A percentile compares a stretch with the other conserved stretches of the same genome.
These are phyloP conservation scores for Cutaneotrichosporon arboriforme DNA, from an alignment of 1,284 basidiomycete genomes.

Conservation along the genomic window DNA sequence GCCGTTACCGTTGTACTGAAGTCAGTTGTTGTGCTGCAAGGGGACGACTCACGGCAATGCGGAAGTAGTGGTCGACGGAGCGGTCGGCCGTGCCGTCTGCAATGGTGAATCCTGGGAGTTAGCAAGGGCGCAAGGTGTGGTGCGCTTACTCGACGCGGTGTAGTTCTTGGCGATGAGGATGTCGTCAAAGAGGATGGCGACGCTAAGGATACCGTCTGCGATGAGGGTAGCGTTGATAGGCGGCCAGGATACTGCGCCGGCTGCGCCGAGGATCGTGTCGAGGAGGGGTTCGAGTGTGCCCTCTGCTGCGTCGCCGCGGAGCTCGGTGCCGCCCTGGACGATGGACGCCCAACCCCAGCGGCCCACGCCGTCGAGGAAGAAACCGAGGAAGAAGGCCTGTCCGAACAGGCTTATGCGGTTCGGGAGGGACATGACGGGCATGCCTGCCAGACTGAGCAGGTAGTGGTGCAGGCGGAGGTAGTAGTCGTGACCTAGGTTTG, in stretches of 20 bases:
- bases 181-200: slow-evolving; percentile 30
- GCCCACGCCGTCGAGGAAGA: slow-evolving; percentile 42
- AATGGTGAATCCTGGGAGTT: slow-evolving; percentile 12
- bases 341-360: slow-evolving; percentile 44
- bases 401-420: slow-evolving; percentile 35
- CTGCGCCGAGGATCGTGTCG: neutral
- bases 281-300: slow-evolving; percentile 19
- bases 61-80: slow-evolving; percentile 28
- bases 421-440: slow-evolving; percentile 38
- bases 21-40: neutral
- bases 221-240: slow-evolving; percentile 14
- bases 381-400: slow-evolving; percentile 38
- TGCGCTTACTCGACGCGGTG: slow-evolving; percentile 18
- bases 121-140: neutral
- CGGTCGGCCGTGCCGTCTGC: slow-evolving; percentile 10
- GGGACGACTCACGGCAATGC: slow-evolving; percentile 29
- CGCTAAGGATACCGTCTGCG: slow-evolving; percentile 17
- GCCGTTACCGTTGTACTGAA: slow-evolving; percentile 24
- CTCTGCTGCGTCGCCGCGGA: slow-evolving; percentile 25
- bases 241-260: slow-evolving; percentile 15
- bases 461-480: slow-evolving; percentile 42
- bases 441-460: slow-evolving; percentile 29
- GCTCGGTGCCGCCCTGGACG: slow-evolving; percentile 20
- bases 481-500: slow-evolving; percentile 29
- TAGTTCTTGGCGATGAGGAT: slow-evolving; percentile 19